A percentile compares a stretch with the other conserved stretches of the same genome.
Evolutionary conservation across 495 filamentous ascomycete species (phyloP).

Genomic region (Tetracladium setigerum): DNA sequence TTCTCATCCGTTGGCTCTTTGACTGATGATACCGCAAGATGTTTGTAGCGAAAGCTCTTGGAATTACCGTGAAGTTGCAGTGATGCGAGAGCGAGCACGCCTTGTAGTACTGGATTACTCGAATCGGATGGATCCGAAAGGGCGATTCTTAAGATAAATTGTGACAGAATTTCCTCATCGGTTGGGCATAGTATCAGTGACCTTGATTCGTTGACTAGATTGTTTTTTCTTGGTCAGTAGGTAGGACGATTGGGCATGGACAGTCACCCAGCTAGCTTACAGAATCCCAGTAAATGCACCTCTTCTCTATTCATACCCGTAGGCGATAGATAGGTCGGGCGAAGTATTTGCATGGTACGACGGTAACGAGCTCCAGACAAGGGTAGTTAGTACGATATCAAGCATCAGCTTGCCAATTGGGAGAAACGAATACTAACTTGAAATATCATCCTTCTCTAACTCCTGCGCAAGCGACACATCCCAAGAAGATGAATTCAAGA

Average conservation of each 20-base stretch:
- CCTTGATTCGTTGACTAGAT: constrained; percentile 21
- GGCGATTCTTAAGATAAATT: constrained; percentile 19
- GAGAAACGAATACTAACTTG: constrained; percentile 4
- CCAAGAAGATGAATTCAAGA: constrained; percentile 16
- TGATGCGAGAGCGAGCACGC: constrained; percentile 17
- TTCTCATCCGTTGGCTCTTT: constrained; percentile 15
- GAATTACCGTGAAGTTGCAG: constrained; percentile 16
- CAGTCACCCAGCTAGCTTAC: constrained; percentile 1
- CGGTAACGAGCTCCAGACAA: constrained; percentile 9
- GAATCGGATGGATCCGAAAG: constrained; percentile 17
- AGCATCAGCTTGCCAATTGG: constrained; percentile 7
- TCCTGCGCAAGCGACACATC: constrained; percentile 12
- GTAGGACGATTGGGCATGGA: neutral
- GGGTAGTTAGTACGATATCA: constrained; percentile 10
- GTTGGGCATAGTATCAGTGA: constrained; percentile 18
- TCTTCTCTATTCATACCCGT: constrained; percentile 10
- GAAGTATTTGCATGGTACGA: constrained; percentile 15
- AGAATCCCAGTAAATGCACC: constrained; percentile 16
- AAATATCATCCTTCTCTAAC: constrained; percentile 12
- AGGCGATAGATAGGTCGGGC: constrained; percentile 12
- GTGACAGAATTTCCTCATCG: constrained; percentile 15
- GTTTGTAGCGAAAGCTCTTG: constrained; percentile 17
- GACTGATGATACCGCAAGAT: constrained; percentile 15
- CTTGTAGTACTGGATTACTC: constrained; percentile 17
- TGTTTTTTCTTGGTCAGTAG: constrained; percentile 9